Evolutionary conservation across 139 green algal genomes (phyloP).

Genomic region (Zygnema circumcarinatum): DNA sequence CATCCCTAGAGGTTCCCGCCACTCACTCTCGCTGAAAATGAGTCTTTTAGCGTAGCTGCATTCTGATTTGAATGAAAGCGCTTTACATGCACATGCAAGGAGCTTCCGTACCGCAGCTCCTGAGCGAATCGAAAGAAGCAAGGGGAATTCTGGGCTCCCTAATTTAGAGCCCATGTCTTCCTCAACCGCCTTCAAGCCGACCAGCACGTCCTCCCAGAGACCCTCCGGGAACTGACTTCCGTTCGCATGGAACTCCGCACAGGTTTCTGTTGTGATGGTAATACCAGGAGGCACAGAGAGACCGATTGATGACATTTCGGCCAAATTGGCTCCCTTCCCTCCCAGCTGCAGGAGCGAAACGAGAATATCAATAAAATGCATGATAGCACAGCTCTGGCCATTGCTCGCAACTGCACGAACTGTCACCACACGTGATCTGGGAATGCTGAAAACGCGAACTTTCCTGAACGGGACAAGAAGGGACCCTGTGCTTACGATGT

Average conservation of each 20-base stretch:
- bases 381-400: neutral
- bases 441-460: too few relatives aligned
- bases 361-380: conserved; percentile 2
- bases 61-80: too few relatives aligned
- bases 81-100: too few relatives aligned
- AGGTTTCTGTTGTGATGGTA: conserved; percentile 88
- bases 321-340: conserved; percentile 90
- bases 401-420: neutral
- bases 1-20: too few relatives aligned
- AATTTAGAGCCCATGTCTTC: conserved; percentile 73
- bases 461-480: too few relatives aligned
- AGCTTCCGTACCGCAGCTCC: conserved; percentile 79
- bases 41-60: too few relatives aligned
- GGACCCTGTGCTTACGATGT: conserved; percentile 32
- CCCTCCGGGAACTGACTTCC: conserved; percentile 71
- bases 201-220: conserved; percentile 75
- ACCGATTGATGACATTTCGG: conserved; percentile 85
- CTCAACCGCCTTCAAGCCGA: conserved; percentile 72
- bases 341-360: conserved; percentile 67
- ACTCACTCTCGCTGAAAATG: too few relatives aligned
- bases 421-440: too few relatives aligned
- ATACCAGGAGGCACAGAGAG: conserved; percentile 87
- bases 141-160: conserved; percentile 72
- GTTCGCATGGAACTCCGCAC: conserved; percentile 72
- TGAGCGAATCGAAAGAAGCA: conserved; percentile 85